phyloP scores from a whole-genome alignment of 805 yeast species.

The Jamesozyma spencerorum region DNA sequence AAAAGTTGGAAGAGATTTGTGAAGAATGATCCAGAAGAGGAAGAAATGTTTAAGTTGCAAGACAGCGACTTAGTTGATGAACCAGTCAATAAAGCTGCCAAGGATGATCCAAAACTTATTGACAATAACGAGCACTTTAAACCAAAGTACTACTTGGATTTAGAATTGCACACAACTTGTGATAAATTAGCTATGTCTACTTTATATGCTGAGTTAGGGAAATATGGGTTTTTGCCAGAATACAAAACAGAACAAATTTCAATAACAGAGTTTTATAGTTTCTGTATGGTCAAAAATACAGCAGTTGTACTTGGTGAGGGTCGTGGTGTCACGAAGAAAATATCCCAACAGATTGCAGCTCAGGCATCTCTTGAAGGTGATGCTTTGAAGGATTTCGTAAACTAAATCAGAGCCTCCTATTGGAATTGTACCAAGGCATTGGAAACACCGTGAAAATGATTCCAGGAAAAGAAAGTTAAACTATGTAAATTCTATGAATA shows the following conservation, averaged over 20 bases:
- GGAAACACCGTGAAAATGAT: no score
- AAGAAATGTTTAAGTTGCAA: neutral
- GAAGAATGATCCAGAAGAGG: neutral
- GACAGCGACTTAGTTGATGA: neutral
- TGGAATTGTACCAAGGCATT: no score
- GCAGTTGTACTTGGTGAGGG: conserved; percentile 8
- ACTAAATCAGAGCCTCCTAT: neutral
- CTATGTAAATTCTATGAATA: no score
- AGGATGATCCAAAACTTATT: neutral
- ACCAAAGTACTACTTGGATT: neutral
- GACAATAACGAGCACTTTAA: conserved; percentile 3
- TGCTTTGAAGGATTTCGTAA: conserved; percentile 3
- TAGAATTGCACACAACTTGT: conserved; percentile 4
- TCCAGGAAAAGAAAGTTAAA: no score
- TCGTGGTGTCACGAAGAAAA: conserved; percentile 7
- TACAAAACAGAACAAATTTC: conserved; percentile 6
- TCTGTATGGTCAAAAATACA: conserved; percentile 5
- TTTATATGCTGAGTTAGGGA: conserved; percentile 10
- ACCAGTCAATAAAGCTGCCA: neutral
- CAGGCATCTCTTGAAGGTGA: conserved; percentile 5
- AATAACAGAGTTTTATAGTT: conserved; percentile 4
- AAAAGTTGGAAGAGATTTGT: neutral
- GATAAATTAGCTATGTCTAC: conserved; percentile 9
- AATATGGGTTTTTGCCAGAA: conserved; percentile 9
- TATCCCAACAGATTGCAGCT: conserved; percentile 11